Conservation (phyloP, 768 basidiomycete genomes). For the Leccinellum luteum region DNA sequence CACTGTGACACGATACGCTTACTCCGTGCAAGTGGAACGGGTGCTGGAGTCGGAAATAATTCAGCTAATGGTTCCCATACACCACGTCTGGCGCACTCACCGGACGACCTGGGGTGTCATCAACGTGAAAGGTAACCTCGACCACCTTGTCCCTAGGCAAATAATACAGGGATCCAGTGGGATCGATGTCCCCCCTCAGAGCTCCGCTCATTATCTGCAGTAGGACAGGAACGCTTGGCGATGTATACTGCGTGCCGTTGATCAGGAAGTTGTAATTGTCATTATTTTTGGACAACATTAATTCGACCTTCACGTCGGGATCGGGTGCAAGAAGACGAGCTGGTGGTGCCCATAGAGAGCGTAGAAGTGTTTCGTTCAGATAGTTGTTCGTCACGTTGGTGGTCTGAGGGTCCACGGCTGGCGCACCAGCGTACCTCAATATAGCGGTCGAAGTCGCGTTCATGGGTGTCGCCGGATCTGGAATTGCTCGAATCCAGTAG, state of each 20-base stretch:
- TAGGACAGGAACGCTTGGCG: conserved; percentile 17
- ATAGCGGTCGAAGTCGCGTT: conserved; percentile 10
- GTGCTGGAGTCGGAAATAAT: conserved; percentile 5
- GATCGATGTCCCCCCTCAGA: conserved; percentile 1
- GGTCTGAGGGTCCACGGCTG: conserved; percentile 8
- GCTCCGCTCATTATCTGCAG: conserved; percentile 25
- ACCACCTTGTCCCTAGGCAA: conserved; percentile 16
- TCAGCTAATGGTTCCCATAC: neutral
- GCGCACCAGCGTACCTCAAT: conserved; percentile 19
- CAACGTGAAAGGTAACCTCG: conserved; percentile 15
- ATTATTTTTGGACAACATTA: conserved; percentile 11
- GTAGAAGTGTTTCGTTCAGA: conserved; percentile 18
- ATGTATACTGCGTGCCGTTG: conserved; percentile 9
- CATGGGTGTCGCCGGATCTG: neutral
- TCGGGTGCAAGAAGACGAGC: conserved; percentile 7
- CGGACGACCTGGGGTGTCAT: conserved; percentile 17
- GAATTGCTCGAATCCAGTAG: conserved; percentile 33
- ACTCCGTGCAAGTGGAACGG: conserved; percentile 24
- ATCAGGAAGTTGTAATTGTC: conserved; percentile 11
- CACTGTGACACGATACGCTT: neutral
- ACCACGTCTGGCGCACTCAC: conserved; percentile 21
- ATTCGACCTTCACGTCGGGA: conserved; percentile 21
- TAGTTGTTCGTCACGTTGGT: neutral
- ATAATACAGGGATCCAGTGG: conserved; percentile 9
- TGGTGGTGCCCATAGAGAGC: conserved; percentile 12